phyloP scores from a whole-genome alignment of 2,329 filamentous ascomycete species.

The Diplocarpon rosae region DNA sequence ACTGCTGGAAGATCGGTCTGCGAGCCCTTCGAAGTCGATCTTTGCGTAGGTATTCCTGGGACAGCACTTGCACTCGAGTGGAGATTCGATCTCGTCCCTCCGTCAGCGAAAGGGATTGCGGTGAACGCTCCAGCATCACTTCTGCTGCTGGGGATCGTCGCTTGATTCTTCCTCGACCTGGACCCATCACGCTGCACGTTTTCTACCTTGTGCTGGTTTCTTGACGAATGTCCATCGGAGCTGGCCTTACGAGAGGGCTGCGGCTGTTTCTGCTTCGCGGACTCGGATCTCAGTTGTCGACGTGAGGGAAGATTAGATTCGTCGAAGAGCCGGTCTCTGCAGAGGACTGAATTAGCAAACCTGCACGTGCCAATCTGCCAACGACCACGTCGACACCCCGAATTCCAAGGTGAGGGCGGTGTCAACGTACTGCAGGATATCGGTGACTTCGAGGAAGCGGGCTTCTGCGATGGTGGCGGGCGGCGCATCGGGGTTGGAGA shows the following conservation, averaged over 20 bases:
- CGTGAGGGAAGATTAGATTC: conserved; percentile 42
- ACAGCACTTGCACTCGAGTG: background rate
- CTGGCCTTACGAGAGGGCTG: conserved; percentile 20
- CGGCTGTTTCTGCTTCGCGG: conserved; percentile 31
- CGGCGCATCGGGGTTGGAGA: conserved; percentile 46
- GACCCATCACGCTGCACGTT: conserved; percentile 20
- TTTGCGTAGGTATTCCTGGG: conserved; percentile 15
- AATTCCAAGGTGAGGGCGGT: conserved; percentile 14
- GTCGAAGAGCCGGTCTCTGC: conserved; percentile 38
- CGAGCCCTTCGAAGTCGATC: conserved; percentile 24
- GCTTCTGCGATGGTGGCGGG: conserved; percentile 40
- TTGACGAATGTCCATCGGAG: conserved; percentile 13
- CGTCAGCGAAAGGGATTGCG: conserved; percentile 8
- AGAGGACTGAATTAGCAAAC: conserved; percentile 19
- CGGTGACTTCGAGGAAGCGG: conserved; percentile 44
- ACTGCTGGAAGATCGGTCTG: conserved; percentile 22
- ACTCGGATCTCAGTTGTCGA: conserved; percentile 35
- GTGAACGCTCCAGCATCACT: conserved; percentile 13
- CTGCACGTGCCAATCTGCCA: conserved; percentile 8
- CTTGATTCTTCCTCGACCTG: conserved; percentile 19
- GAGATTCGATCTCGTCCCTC: background rate
- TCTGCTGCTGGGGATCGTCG: conserved; percentile 16
- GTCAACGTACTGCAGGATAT: conserved; percentile 47
- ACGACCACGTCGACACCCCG: conserved; percentile 12
- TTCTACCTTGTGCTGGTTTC: conserved; percentile 14